Conservation (phyloP, 805 yeast species). For the Ogataea ganodermae region DNA sequence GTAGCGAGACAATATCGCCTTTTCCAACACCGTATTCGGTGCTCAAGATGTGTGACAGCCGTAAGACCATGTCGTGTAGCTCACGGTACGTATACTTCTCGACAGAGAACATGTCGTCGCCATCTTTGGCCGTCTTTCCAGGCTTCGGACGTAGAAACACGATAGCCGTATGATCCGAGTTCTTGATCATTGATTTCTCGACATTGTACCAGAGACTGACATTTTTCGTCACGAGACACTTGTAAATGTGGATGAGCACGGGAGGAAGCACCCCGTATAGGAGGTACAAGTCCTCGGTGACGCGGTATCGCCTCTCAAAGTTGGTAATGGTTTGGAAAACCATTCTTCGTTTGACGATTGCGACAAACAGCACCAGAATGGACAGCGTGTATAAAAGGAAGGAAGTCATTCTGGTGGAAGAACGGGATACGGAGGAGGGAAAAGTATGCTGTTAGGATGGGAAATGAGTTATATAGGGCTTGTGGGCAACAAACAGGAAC, state of each 20-base stretch:
- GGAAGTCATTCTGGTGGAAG: no score
- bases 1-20: slow-evolving; percentile 71
- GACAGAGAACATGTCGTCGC: slow-evolving; percentile 58
- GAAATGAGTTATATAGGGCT: no score
- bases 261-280: slow-evolving; percentile 44
- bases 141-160: slow-evolving; percentile 55
- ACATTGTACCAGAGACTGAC: slow-evolving; percentile 73
- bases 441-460: no score
- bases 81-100: slow-evolving; percentile 71
- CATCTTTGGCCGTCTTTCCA: slow-evolving; percentile 40
- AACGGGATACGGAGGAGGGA: no score
- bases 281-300: slow-evolving; percentile 55
- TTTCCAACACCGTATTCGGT: slow-evolving; percentile 63
- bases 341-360: neutral
- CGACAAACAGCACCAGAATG: neutral
- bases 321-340: neutral
- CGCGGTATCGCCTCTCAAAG: slow-evolving; percentile 45
- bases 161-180: slow-evolving; percentile 61
- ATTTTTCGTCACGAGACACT: slow-evolving; percentile 36
- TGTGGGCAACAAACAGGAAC: no score
- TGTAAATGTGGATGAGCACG: slow-evolving; percentile 44
- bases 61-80: slow-evolving; percentile 62
- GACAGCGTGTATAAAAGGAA: neutral
- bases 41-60: slow-evolving; percentile 65
- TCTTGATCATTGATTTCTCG: slow-evolving; percentile 51